These are phyloP conservation scores for Candida sakaeoensis DNA, from an alignment of 805 yeast genomes.

Conservation along the genomic window DNA sequence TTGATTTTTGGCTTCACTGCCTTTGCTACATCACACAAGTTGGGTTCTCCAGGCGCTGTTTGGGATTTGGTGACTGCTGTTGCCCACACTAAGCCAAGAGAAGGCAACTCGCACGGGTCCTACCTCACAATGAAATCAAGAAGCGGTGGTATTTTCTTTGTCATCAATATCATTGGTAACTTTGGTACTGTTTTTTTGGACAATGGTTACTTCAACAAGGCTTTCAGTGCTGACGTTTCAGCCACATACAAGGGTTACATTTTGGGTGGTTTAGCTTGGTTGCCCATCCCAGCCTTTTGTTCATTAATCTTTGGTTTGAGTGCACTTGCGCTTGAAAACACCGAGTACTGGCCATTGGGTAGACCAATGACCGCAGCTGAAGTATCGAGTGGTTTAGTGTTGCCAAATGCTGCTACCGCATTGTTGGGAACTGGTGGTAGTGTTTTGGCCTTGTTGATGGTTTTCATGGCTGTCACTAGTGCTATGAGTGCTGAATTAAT, in stretches of 20 bases:
- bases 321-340: constrained; percentile 65
- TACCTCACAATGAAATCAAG: constrained; percentile 84
- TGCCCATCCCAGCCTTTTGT: constrained; percentile 79
- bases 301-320: constrained; percentile 89
- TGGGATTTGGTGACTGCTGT: constrained; percentile 68
- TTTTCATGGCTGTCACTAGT: constrained; percentile 90
- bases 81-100: constrained; percentile 60
- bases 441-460: constrained; percentile 70
- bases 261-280: constrained; percentile 87
- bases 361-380: constrained; percentile 59
- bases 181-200: constrained; percentile 87
- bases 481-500: constrained; percentile 91
- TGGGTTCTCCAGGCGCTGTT: constrained; percentile 82
- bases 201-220: constrained; percentile 86
- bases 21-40: constrained; percentile 60
- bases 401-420: constrained; percentile 79
- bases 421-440: constrained; percentile 87
- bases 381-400: constrained; percentile 75
- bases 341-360: constrained; percentile 79
- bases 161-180: constrained; percentile 82
- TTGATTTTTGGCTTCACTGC: constrained; percentile 78
- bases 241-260: constrained; percentile 86
- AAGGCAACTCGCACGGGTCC: constrained; percentile 82
- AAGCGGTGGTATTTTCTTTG: constrained; percentile 85
- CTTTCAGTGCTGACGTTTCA: constrained; percentile 79